phyloP scores from a whole-genome alignment of 1,139 yeast genomes.

The Pichia sp. region DNA sequence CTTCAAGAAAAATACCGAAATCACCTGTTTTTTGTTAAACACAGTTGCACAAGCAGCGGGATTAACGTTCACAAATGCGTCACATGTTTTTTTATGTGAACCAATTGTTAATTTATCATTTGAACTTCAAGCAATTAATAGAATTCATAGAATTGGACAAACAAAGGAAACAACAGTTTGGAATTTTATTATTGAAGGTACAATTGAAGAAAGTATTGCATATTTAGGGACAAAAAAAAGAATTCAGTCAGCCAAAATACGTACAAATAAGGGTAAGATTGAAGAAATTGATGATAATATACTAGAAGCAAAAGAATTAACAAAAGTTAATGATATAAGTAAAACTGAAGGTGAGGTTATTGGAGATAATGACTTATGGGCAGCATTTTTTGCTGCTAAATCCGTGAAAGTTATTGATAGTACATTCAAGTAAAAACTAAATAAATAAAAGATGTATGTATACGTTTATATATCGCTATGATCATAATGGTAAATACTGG shows the following conservation, averaged over 20 bases:
- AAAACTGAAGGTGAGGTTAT: constrained; percentile 52
- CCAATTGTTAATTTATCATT: constrained; percentile 85
- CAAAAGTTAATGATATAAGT: constrained; percentile 37
- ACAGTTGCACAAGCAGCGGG: constrained; percentile 89
- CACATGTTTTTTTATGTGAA: constrained; percentile 84
- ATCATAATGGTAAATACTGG: constrained; percentile 13
- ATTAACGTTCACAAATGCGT: constrained; percentile 81
- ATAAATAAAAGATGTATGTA: background rate
- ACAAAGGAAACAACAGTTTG: constrained; percentile 73
- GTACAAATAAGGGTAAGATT: constrained; percentile 8
- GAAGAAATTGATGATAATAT: constrained; percentile 30
- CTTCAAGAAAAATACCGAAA: constrained; percentile 56
- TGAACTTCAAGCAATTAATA: constrained; percentile 84
- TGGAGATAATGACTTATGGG: constrained; percentile 51
- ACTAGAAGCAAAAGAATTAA: constrained; percentile 36
- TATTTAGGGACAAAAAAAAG: constrained; percentile 47
- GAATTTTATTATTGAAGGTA: constrained; percentile 77
- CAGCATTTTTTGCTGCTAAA: constrained; percentile 42
- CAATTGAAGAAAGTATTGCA: constrained; percentile 90
- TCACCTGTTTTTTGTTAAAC: constrained; percentile 80
- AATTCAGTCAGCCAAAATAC: constrained; percentile 32
- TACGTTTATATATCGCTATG: background rate
- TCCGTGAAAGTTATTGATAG: constrained; percentile 20
- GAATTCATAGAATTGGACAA: constrained; percentile 93
- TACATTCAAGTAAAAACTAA: constrained; percentile 11